Conservation (phyloP, 2,329 filamentous ascomycete genomes). For the Tolypocladium inflatum region DNA sequence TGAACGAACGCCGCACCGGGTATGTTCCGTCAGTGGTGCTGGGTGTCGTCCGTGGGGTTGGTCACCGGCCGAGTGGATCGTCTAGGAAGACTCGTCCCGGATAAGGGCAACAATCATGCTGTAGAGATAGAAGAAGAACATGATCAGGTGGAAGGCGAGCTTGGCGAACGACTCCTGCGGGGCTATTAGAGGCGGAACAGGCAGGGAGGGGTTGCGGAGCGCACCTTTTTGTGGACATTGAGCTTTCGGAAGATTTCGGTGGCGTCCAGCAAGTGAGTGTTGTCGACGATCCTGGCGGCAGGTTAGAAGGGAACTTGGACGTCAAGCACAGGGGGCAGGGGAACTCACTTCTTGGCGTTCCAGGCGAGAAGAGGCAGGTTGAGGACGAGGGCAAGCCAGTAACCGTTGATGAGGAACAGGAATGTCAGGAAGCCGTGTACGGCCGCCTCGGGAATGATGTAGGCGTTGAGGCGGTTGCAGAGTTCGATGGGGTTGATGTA, state of each 20-base stretch:
- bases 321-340: no score
- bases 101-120: slow-evolving; percentile 98
- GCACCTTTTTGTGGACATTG: slow-evolving; percentile 96
- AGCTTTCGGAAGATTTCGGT: slow-evolving; percentile 99
- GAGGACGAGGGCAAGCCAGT: slow-evolving; percentile 88
- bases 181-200: slow-evolving; percentile 10
- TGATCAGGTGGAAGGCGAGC: slow-evolving; percentile 94
- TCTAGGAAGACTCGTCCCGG: slow-evolving; percentile 79
- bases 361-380: slow-evolving; percentile 87
- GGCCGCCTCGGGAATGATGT: slow-evolving; percentile 96
- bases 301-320: neutral
- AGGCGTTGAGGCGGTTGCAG: slow-evolving; percentile 99
- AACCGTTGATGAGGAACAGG: slow-evolving; percentile 95
- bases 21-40: neutral
- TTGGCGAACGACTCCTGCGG: slow-evolving; percentile 94
- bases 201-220: neutral
- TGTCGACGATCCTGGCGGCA: slow-evolving; percentile 73
- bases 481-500: slow-evolving; percentile 99
- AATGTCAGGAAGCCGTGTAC: slow-evolving; percentile 95
- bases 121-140: slow-evolving; percentile 99
- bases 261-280: slow-evolving; percentile 91
- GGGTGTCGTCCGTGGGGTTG: neutral
- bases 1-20: neutral
- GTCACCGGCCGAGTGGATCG: neutral
- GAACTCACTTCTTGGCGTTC: slow-evolving; percentile 92